Conservation (phyloP, 208 protist genomes). For the Porcisia hertigi region DNA sequence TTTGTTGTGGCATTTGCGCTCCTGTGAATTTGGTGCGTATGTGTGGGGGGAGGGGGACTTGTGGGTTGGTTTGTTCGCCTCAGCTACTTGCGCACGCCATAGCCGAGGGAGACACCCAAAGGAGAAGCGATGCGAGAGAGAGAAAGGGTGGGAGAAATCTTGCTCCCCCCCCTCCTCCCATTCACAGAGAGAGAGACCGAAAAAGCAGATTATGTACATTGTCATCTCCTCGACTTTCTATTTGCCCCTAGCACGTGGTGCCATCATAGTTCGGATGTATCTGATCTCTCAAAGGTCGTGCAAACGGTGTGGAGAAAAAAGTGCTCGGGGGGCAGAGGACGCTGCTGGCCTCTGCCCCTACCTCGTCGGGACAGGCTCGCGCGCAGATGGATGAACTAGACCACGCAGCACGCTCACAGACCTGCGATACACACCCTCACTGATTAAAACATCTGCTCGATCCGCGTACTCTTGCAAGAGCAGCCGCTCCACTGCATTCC, state of each 20-base stretch:
- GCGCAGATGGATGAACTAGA: background rate
- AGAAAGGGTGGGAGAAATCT: background rate
- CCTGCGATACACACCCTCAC: constrained; percentile 25
- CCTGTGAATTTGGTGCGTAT: too few species aligned
- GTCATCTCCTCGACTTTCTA: background rate
- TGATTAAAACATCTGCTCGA: constrained; percentile 25
- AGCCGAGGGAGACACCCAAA: too few species aligned
- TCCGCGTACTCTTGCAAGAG: constrained; percentile 47
- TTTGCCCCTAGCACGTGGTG: too few species aligned
- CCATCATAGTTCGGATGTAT: background rate
- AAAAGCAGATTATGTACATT: constrained; percentile 10
- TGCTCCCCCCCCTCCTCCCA: background rate
- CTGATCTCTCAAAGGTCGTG: background rate
- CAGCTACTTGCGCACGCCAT: background rate
- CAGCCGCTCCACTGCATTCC: constrained; percentile 53
- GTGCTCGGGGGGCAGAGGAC: too few species aligned
- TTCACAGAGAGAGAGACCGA: background rate
- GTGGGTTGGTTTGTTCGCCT: background rate
- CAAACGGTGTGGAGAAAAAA: background rate
- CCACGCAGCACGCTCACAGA: constrained; percentile 22
- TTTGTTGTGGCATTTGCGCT: too few species aligned
- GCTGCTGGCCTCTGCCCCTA: background rate
- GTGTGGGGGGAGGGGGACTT: too few species aligned
- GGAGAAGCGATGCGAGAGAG: background rate
- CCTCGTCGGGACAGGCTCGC: background rate